These are phyloP conservation scores for Edaphochlamys debaryana DNA, from an alignment of 139 green algal genomes.

Conservation along the genomic window DNA sequence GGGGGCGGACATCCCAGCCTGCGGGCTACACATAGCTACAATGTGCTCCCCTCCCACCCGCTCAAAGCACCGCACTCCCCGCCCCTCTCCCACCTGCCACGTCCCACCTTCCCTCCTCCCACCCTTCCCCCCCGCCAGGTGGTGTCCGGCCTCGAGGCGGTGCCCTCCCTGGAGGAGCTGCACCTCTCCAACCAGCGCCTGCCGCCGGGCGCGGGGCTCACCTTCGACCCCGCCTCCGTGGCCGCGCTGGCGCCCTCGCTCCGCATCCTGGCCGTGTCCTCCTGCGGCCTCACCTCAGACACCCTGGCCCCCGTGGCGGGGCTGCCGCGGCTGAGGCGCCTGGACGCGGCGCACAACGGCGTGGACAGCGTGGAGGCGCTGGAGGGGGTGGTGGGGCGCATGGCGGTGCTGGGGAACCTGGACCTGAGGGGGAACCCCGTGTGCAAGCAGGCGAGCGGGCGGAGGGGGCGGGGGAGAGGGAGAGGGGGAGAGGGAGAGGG, in stretches of 20 bases:
- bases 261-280: constrained; percentile 25
- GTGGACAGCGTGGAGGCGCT: constrained; percentile 29
- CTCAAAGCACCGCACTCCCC: too few relatives aligned
- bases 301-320: neutral
- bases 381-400: constrained; percentile 1
- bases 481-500: neutral
- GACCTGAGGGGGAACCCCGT: constrained; percentile 46
- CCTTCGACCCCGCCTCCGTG: constrained; percentile 41
- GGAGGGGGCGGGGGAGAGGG: neutral
- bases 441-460: neutral
- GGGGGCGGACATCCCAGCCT: too few relatives aligned
- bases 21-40: too few relatives aligned
- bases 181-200: constrained; percentile 57
- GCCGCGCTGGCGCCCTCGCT: constrained; percentile 32
- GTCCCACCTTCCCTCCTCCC: too few relatives aligned
- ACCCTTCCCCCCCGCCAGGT: neutral
- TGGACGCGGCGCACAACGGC: constrained; percentile 46
- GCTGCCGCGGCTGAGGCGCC: constrained; percentile 10
- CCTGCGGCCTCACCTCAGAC: constrained; percentile 24
- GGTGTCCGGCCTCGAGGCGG: constrained; percentile 29
- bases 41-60: too few relatives aligned
- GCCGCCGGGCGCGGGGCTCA: constrained; percentile 12
- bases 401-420: constrained; percentile 18
- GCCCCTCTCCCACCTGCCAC: too few relatives aligned
- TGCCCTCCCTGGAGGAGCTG: constrained; percentile 59